These are phyloP conservation scores for Ambrosiella xylebori DNA, from an alignment of 2,329 filamentous ascomycete species.

Conservation along the genomic window DNA sequence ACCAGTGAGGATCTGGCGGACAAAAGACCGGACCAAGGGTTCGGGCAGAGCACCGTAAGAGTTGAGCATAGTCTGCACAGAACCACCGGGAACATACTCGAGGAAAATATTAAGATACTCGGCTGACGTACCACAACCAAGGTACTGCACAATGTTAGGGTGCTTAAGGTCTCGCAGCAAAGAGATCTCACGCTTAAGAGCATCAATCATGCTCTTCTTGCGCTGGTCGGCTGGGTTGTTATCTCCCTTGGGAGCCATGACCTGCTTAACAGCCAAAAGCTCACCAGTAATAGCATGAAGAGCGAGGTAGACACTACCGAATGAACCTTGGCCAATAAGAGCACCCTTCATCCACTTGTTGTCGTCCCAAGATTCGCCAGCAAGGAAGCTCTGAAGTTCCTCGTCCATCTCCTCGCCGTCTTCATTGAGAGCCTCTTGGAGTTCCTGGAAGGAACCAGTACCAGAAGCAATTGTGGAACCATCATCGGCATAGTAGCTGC, in stretches of 20 bases:
- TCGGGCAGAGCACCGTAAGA: constrained; percentile 93
- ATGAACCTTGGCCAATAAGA: constrained; percentile 89
- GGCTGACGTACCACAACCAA: constrained; percentile 82
- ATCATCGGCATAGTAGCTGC: constrained; percentile 62
- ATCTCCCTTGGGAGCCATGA: constrained; percentile 68
- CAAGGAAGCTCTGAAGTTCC: constrained; percentile 75
- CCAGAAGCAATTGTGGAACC: constrained; percentile 33
- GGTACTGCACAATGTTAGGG: constrained; percentile 93
- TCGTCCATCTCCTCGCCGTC: constrained; percentile 87
- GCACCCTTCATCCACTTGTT: constrained; percentile 99
- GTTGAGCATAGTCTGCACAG: constrained; percentile 95
- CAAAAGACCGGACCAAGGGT: constrained; percentile 86
- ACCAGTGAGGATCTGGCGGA: constrained; percentile 83
- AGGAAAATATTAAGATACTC: constrained; percentile 98
- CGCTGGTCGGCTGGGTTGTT: constrained; percentile 70
- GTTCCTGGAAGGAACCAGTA: constrained; percentile 61
- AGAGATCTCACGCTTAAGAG: constrained; percentile 89
- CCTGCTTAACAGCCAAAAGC: constrained; percentile 95
- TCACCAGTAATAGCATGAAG: constrained; percentile 92
- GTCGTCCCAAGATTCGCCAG: constrained; percentile 86
- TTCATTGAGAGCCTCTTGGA: constrained; percentile 70
- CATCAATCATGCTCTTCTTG: constrained; percentile 97
- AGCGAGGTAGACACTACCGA: constrained; percentile 87
- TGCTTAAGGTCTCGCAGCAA: constrained; percentile 88
- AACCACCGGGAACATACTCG: constrained; percentile 94